Conservation (phyloP, 1,284 basidiomycete genomes). For the Ganoderma boninense region DNA sequence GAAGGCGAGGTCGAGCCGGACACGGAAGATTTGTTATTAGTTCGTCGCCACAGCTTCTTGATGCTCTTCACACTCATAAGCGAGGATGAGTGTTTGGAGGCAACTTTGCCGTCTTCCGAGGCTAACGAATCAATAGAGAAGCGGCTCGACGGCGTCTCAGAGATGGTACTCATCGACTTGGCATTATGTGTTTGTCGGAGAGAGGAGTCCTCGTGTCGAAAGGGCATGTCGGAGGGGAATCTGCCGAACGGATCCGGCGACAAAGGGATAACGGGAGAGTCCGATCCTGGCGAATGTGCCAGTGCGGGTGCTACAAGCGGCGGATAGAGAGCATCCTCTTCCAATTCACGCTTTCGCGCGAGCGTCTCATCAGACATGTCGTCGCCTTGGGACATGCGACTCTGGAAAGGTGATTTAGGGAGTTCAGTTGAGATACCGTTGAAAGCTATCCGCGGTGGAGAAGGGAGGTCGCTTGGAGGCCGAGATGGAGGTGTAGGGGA, state of each 20-base stretch:
- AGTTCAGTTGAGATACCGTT: constrained; percentile 72
- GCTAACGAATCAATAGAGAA: constrained; percentile 76
- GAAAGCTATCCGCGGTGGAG: constrained; percentile 68
- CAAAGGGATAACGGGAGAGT: constrained; percentile 69
- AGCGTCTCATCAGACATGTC: constrained; percentile 55
- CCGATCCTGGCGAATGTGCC: constrained; percentile 33
- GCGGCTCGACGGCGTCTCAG: constrained; percentile 58
- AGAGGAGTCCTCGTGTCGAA: constrained; percentile 29
- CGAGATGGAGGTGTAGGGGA: constrained; percentile 21
- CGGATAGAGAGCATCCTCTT: constrained; percentile 53
- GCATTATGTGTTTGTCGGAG: constrained; percentile 30
- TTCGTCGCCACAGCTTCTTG: constrained; percentile 79
- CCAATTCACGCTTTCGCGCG: constrained; percentile 59
- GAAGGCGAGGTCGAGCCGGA: constrained; percentile 35
- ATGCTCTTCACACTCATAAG: constrained; percentile 75
- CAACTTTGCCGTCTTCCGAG: constrained; percentile 46
- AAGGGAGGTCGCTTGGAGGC: constrained; percentile 43
- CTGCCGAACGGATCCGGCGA: constrained; percentile 83
- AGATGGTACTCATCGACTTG: constrained; percentile 29
- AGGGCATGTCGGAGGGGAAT: constrained; percentile 57
- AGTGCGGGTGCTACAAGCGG: constrained; percentile 44
- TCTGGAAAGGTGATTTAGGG: constrained; percentile 54
- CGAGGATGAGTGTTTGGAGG: constrained; percentile 34
- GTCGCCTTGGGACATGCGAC: constrained; percentile 32
- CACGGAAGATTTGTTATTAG: constrained; percentile 51